phyloP scores from a whole-genome alignment of 768 basidiomycete genomes.

The Austroboletus eburneus region DNA sequence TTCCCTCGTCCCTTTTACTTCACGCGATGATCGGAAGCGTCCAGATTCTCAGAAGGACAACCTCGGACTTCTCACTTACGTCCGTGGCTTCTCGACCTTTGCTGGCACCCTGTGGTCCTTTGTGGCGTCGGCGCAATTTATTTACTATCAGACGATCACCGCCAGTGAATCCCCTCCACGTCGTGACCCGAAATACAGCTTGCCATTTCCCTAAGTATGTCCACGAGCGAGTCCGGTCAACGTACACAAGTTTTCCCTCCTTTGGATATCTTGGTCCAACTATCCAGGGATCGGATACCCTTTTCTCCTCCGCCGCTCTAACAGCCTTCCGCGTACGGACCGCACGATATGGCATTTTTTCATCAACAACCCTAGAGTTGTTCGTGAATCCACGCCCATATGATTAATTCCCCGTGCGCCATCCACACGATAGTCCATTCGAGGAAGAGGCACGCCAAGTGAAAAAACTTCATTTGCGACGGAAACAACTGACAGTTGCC shows the following conservation, averaged over 20 bases:
- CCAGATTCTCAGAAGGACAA: conserved; percentile 28
- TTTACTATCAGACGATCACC: conserved; percentile 22
- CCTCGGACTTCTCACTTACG: conserved; percentile 34
- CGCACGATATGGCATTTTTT: conserved; percentile 16
- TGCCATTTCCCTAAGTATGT: conserved; percentile 16
- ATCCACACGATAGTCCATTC: conserved; percentile 15
- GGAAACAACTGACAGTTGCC: conserved; percentile 5
- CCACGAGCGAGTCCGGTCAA: conserved; percentile 15
- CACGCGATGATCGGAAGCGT: conserved; percentile 23
- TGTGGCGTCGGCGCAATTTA: conserved; percentile 25
- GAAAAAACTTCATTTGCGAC: conserved; percentile 1
- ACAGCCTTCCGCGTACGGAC: conserved; percentile 15
- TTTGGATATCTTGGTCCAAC: conserved; percentile 19
- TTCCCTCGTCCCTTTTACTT: conserved; percentile 13
- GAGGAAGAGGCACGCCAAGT: conserved; percentile 4
- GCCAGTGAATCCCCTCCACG: conserved; percentile 12
- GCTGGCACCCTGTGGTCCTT: conserved; percentile 21
- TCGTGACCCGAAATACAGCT: conserved; percentile 10
- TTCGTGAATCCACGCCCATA: conserved; percentile 9
- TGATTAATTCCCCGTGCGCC: conserved; percentile 13
- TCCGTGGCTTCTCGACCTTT: conserved; percentile 30
- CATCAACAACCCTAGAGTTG: conserved; percentile 7
- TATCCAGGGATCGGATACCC: conserved; percentile 13
- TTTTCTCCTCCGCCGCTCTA: conserved; percentile 22
- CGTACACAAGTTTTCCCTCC: conserved; percentile 16